phyloP scores from a whole-genome alignment of 805 yeast genomes.

The Wickerhamomyces chaumierensis region DNA sequence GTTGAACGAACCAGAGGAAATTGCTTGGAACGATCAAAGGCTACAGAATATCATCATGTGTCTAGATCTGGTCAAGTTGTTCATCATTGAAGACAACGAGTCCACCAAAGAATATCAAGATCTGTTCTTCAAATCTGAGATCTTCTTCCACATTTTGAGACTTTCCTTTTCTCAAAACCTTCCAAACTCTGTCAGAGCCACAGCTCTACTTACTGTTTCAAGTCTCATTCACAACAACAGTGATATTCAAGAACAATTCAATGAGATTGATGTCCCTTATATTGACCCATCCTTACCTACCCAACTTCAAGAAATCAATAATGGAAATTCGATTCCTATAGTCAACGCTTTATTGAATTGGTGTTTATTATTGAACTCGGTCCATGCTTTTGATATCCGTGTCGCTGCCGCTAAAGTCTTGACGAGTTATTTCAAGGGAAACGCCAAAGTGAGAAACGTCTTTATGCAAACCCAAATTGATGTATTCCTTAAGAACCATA shows the following conservation, averaged over 20 bases:
- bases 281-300: constrained; percentile 59
- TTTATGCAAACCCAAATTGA: constrained; percentile 61
- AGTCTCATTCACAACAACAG: constrained; percentile 61
- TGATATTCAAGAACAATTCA: constrained; percentile 57
- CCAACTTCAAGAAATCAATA: constrained; percentile 17
- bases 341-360: constrained; percentile 68
- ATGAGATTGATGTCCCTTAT: constrained; percentile 85
- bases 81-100: constrained; percentile 66
- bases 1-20: constrained; percentile 26
- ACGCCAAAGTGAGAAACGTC: constrained; percentile 44
- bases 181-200: constrained; percentile 54
- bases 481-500: constrained; percentile 22
- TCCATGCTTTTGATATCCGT: constrained; percentile 75
- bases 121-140: constrained; percentile 45
- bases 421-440: constrained; percentile 56
- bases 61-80: constrained; percentile 60
- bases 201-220: constrained; percentile 65
- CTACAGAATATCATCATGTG: constrained; percentile 53
- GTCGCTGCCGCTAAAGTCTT: constrained; percentile 59
- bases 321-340: constrained; percentile 44
- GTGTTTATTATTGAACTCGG: constrained; percentile 70
- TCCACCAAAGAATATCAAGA: constrained; percentile 50
- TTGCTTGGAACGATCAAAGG: constrained; percentile 73
- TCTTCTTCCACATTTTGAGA: constrained; percentile 54
- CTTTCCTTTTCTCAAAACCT: constrained; percentile 59